Evolutionary conservation across 768 basidiomycete genomes (phyloP), one percentile per base, ranked within the genome.

Genomic region (Collybia sp.): DNA sequence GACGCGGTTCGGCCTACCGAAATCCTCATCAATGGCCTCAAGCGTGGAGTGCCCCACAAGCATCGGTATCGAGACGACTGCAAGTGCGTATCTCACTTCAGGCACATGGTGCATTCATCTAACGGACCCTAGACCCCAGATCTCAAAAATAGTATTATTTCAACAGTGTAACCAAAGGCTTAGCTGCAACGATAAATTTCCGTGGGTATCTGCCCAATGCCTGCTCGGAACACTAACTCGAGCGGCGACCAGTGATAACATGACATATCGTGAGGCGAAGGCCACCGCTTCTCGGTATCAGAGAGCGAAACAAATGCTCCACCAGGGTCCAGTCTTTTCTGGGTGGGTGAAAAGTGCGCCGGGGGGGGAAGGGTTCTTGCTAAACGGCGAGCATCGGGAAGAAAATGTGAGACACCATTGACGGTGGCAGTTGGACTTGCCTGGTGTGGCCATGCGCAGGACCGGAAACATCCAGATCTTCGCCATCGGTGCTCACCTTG

Each of bases 1-100:
- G 80, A 80, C 40, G 67, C 72, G 0, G 25, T 25, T 25, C 44
- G 54, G n/a, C 49, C 66, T 5, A 59, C 65, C 20, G 88, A 94
- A 58, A 73, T 89, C 16, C 57, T 92, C 39, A 87, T 88, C 52
- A 88, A 88, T 50, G 90, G 91, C 2, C 66, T 83, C n/a, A 83
- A 77, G 55, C 81, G 90, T 38, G 90, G 90, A 1, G 80, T 87
- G 1, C 68, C 86, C 10, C 77, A 83, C 0, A 90, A 87, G 57
- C 79, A 88, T 54, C 73, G 85, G 18, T 69, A 77, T 50, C 73
- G 73, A 30, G 64, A 74, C 6, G 83, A 83, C 60, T 81, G 77
- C 34, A 77, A 82, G 89, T 85, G 46, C 41, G 62, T 46, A 10
- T 1, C 35, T 15, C 17, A 33, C 11, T 2, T 13, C 37, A 42